Base-by-base conservation (phyloP, 2,329 filamentous ascomycete genomes). In the Fusarium buharicum region DNA sequence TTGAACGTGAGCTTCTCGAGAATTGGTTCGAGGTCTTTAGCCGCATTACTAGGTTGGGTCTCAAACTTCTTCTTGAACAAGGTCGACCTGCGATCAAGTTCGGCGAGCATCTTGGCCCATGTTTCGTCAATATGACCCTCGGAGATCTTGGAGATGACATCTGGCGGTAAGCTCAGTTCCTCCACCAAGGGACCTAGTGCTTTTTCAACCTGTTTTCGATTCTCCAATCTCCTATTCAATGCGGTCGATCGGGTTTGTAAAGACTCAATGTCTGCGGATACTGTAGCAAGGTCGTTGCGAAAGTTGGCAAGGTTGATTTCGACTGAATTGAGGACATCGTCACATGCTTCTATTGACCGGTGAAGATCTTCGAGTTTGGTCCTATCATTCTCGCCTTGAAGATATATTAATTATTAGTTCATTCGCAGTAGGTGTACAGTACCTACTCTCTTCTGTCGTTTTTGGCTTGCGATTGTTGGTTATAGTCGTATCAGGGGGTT, bases 231-330 rank as follows among this genome's bases (percentile, higher is more conserved):
- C 31, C 91, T 87, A 68, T 92, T 97, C 56, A 99, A 78, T 8
- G 90, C 87, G 11, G 89, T 85, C 0, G 95, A 99, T 41, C 95
- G 87, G 47, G 90, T 88, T 77, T 99, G 95, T 36, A 99, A 79
- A 3, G 89, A 93, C 77, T 99, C 95, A 47, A 99, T 99, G 74
- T 99, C 95, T 7, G 93, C 90, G 2, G 95, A 97, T 12, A 99
- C 95, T 13, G 88, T 86, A 9, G 92, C 94, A 11, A 99, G 85
- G 75, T 99, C 96, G 58, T 93, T 91, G 73, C 96, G 93, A 73
- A 99, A 99, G 74, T 89, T 94, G 33, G 91, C 91, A 49, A 99
- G 82, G 74, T 97, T 98, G 28, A 86, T 88, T 78, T 99, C 94
- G 50, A 99, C 95, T 0, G 93, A 97, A 75, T 89, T 91, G 40